phyloP scores from a whole-genome alignment of 192 early-diverging fungal species.

The Paraglomus brasilianum region DNA sequence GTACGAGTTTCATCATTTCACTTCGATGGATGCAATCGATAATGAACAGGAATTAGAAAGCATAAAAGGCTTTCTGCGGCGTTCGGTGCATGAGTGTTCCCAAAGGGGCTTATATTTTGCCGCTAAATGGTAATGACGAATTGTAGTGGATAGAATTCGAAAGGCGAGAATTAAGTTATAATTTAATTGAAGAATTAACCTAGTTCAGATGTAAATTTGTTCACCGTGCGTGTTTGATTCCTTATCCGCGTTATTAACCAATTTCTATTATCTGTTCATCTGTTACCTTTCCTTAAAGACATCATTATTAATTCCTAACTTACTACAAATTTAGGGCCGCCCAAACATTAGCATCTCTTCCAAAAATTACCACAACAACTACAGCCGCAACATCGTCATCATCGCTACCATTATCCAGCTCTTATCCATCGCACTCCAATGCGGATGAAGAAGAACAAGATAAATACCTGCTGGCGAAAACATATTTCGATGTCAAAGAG shows the following conservation, averaged over 20 bases:
- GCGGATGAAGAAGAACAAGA: slow-evolving; percentile 35
- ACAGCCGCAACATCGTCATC: not conserved
- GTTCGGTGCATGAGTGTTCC: slow-evolving; percentile 63
- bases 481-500: slow-evolving; percentile 73
- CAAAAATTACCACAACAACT: not conserved
- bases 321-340: slow-evolving; percentile 44
- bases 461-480: slow-evolving; percentile 62
- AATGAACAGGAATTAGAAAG: slow-evolving; percentile 9
- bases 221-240: slow-evolving; percentile 1
- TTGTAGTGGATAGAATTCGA: not conserved
- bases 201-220: not conserved
- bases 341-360: slow-evolving; percentile 48
- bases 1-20: not conserved
- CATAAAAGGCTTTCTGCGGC: slow-evolving; percentile 47
- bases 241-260: not conserved
- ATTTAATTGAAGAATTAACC: slow-evolving; percentile 19
- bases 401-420: not conserved
- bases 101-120: slow-evolving; percentile 68
- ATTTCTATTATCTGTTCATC: not conserved
- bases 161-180: not conserved
- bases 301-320: not conserved
- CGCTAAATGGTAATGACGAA: slow-evolving; percentile 64
- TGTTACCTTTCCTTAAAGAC: not conserved
- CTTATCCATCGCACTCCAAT: not conserved
- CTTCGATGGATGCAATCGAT: not conserved